Percentiles rank a stretch among this genome's conserved stretches.
phyloP scores from a whole-genome alignment of 257 asterid genomes.

The Solanum arcanum region DNA sequence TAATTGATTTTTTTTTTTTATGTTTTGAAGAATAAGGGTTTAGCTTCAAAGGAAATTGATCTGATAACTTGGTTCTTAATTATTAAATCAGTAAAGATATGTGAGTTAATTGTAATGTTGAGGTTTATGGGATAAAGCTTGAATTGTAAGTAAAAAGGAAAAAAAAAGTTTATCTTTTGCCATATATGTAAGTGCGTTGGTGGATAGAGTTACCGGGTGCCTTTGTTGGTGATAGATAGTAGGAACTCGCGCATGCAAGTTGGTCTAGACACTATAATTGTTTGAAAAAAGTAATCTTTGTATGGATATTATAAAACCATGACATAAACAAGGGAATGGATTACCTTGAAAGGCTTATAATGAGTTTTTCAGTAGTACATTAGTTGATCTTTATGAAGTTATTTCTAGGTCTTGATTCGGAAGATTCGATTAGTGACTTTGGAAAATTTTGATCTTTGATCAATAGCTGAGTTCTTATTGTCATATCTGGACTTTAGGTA shows the following conservation, averaged over 20 bases:
- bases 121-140: neutral
- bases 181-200: neutral
- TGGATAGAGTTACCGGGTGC: neutral
- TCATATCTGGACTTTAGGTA: neutral
- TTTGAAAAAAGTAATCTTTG: neutral
- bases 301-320: neutral
- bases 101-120: neutral
- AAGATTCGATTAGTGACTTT: neutral
- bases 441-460: neutral
- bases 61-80: neutral
- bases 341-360: neutral
- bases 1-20: too few species aligned
- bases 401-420: neutral
- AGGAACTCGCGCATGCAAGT: neutral
- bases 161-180: neutral
- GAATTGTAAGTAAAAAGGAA: neutral
- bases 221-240: neutral
- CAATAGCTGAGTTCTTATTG: neutral
- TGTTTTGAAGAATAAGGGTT: neutral
- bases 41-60: neutral
- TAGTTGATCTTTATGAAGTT: neutral
- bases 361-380: neutral
- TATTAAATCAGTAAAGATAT: neutral
- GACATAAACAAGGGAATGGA: neutral
- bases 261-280: neutral